A percentile compares a stretch with the other conserved stretches of the same genome.
Conservation (phyloP, 148 eudicot species). For the Dysphania ambrosioides region DNA sequence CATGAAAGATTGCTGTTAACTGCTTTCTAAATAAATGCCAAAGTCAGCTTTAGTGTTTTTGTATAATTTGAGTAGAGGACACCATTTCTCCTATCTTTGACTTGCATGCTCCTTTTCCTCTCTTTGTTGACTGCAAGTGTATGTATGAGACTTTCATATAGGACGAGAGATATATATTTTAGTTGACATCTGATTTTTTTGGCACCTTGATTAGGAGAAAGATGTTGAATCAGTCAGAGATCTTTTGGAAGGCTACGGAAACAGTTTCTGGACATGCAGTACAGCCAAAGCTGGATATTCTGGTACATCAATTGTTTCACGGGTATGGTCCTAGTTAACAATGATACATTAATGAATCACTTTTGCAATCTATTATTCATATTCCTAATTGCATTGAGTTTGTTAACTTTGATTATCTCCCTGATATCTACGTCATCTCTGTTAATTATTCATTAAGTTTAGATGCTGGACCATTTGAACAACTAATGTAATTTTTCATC, state of each 20-base stretch:
- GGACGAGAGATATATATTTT: not conserved
- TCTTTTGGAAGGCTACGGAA: conserved; percentile 74
- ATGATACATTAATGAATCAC: not conserved
- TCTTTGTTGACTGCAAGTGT: not conserved
- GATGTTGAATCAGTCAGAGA: conserved; percentile 68
- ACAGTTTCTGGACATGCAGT: conserved; percentile 91
- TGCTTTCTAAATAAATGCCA: too few relatives aligned
- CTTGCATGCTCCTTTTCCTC: not conserved
- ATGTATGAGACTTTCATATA: not conserved
- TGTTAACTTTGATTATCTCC: not conserved
- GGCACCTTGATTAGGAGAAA: conserved; percentile 54
- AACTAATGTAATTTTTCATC: not conserved
- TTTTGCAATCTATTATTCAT: not conserved
- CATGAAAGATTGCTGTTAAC: too few relatives aligned
- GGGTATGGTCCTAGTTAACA: conserved; percentile 44
- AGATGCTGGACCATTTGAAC: not conserved
- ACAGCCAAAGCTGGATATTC: conserved; percentile 81
- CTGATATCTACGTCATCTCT: not conserved
- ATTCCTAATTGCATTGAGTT: not conserved
- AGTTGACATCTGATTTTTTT: conserved; percentile 3
- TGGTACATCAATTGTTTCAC: conserved; percentile 84
- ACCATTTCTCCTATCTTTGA: not conserved
- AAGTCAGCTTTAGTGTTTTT: too few relatives aligned
- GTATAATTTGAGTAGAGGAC: too few relatives aligned
- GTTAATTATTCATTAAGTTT: not conserved